Evolutionary conservation across 495 filamentous ascomycete genomes (phyloP).

Genomic region (Pyrenula massariospora): DNA sequence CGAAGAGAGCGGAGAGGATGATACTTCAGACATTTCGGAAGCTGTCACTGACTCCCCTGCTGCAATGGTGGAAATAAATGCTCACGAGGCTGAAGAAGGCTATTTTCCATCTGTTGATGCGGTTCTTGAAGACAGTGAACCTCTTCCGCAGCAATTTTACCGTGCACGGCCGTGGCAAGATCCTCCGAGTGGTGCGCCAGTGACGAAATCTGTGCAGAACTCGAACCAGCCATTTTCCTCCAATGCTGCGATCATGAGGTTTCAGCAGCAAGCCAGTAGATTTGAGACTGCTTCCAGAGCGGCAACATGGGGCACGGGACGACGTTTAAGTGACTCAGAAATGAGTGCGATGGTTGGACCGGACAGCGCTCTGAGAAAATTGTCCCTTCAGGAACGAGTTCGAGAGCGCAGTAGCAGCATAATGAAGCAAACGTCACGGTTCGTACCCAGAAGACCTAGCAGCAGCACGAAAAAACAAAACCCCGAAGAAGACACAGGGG

Average conservation of each 20-base stretch:
- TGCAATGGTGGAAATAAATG: slow-evolving; percentile 17
- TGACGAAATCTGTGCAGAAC: slow-evolving; percentile 2
- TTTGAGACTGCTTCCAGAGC: slow-evolving; percentile 44
- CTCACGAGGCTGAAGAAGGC: slow-evolving; percentile 8
- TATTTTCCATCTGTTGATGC: slow-evolving; percentile 12
- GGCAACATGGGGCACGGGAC: slow-evolving; percentile 60
- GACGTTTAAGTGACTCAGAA: slow-evolving; percentile 49
- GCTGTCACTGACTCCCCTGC: slow-evolving; percentile 19
- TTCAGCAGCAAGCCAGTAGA: slow-evolving; percentile 27
- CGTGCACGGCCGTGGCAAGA: slow-evolving; percentile 33
- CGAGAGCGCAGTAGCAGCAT: slow-evolving; percentile 27
- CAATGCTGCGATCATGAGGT: slow-evolving; percentile 32
- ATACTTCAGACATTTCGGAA: slow-evolving; percentile 11
- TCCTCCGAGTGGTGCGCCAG: slow-evolving; percentile 15
- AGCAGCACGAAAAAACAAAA: slow-evolving; percentile 35
- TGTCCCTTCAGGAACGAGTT: slow-evolving; percentile 39
- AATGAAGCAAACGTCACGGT: slow-evolving; percentile 19
- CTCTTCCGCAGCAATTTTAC: slow-evolving; percentile 19
- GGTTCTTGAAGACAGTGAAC: slow-evolving; percentile 12
- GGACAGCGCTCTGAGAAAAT: slow-evolving; percentile 48
- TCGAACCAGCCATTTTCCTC: slow-evolving; percentile 28
- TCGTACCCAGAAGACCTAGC: slow-evolving; percentile 42
- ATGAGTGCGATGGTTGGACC: slow-evolving; percentile 42
- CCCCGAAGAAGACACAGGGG: slow-evolving; percentile 17
- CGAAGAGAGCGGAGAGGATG: slow-evolving; percentile 31